Conservation (phyloP, 306 rosid genomes). For the Ceratonia siliqua region DNA sequence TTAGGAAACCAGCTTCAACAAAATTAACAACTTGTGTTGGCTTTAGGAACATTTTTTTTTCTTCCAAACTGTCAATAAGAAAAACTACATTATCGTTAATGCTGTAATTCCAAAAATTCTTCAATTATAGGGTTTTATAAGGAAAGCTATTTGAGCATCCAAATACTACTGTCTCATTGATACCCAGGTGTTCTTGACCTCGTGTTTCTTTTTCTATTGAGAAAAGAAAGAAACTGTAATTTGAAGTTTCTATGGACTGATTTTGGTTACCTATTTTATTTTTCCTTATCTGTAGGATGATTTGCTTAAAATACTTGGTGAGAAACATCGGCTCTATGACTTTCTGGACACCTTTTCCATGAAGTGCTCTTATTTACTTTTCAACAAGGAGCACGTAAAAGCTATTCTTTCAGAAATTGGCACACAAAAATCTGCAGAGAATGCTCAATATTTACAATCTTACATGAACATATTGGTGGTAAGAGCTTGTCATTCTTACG, state of each 20-base stretch:
- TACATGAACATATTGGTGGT: conserved; percentile 90
- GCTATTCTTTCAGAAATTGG: conserved; percentile 65
- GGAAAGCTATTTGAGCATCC: background rate
- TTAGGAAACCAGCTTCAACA: background rate
- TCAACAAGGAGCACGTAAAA: conserved; percentile 92
- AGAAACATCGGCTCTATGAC: conserved; percentile 83
- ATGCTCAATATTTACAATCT: conserved; percentile 49
- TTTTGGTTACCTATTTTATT: background rate
- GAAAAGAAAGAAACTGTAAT: conserved; percentile 29
- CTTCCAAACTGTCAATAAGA: background rate
- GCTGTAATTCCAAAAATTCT: conserved; percentile 24
- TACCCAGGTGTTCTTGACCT: background rate
- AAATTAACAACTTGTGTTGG: background rate
- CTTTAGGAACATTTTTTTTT: background rate
- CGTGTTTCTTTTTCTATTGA: background rate
- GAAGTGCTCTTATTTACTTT: conserved; percentile 86
- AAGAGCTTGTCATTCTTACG: conserved; percentile 39
- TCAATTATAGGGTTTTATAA: conserved; percentile 17
- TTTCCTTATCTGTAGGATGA: conserved; percentile 64
- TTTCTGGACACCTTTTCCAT: conserved; percentile 70
- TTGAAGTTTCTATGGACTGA: conserved; percentile 30
- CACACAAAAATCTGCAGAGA: conserved; percentile 61
- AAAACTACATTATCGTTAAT: conserved; percentile 7
- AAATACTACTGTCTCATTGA: background rate
- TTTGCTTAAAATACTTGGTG: conserved; percentile 85